phyloP scores from a whole-genome alignment of 495 filamentous ascomycete species.

The Letharia columbiana region DNA sequence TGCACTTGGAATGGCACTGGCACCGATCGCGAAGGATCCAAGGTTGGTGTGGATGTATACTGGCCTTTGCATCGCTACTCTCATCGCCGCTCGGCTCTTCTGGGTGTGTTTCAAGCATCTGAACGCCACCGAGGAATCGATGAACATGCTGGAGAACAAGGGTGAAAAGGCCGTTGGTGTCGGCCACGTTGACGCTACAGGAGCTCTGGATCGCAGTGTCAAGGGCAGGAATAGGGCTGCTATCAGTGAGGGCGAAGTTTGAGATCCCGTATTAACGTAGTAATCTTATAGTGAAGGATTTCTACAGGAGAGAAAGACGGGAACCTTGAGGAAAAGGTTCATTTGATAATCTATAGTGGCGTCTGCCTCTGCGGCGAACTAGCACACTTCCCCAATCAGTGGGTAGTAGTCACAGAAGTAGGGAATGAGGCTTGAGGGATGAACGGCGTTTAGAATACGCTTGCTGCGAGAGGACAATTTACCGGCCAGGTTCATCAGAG shows the following conservation, averaged over 20 bases:
- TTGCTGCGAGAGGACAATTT: too few relatives aligned
- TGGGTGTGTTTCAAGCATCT: slow-evolving; percentile 36
- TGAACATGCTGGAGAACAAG: slow-evolving; percentile 39
- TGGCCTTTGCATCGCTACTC: slow-evolving; percentile 30
- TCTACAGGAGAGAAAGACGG: too few relatives aligned
- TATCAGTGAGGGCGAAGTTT: neutral
- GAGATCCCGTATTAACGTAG: neutral
- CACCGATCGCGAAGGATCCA: slow-evolving; percentile 36
- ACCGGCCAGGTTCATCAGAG: too few relatives aligned
- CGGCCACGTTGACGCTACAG: slow-evolving; percentile 21
- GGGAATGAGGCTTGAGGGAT: too few relatives aligned
- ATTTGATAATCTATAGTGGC: too few relatives aligned
- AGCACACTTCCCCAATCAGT: too few relatives aligned
- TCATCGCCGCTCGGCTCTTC: slow-evolving; percentile 39
- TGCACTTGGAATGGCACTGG: slow-evolving; percentile 37
- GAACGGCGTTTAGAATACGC: too few relatives aligned
- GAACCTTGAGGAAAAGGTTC: neutral
- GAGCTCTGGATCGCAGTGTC: neutral
- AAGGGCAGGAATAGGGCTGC: neutral
- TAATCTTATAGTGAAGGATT: neutral
- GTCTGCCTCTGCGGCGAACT: too few relatives aligned
- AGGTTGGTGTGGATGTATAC: slow-evolving; percentile 24
- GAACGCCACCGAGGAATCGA: slow-evolving; percentile 39
- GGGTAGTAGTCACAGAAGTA: too few relatives aligned
- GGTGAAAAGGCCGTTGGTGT: slow-evolving; percentile 19